Percentiles rank a stretch among this genome's conserved stretches.
Evolutionary conservation across 441 rosid species (phyloP).

Genomic region (Adansonia madagascariensis): DNA sequence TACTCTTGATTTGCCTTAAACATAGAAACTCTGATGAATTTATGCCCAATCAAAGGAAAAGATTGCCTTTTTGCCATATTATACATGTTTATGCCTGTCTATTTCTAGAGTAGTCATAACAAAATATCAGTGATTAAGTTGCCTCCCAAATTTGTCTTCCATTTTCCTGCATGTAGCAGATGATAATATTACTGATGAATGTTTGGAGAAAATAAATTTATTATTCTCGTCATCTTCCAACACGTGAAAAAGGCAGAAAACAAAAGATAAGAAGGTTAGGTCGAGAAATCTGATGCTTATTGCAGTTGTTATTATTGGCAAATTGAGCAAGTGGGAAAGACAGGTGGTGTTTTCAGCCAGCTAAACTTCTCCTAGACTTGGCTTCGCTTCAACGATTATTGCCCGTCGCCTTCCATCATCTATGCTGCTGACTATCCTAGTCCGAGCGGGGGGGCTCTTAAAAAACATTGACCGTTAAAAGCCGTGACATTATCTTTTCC

Average conservation of each 20-base stretch:
- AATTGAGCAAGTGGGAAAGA: background rate
- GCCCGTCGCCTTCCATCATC: background rate
- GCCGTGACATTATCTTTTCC: too few relatives aligned
- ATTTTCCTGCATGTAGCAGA: background rate
- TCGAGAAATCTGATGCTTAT: background rate
- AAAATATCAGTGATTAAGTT: background rate
- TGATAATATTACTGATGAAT: background rate
- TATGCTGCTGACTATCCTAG: background rate
- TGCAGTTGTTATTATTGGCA: background rate
- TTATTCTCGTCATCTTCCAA: background rate
- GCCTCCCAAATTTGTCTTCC: too few relatives aligned
- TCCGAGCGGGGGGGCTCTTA: too few relatives aligned
- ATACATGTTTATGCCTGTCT: background rate
- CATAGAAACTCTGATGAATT: slow-evolving; percentile 30
- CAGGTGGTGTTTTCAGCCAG: background rate
- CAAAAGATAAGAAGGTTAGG: background rate
- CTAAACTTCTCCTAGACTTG: background rate
- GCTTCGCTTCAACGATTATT: background rate
- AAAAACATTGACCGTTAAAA: too few relatives aligned
- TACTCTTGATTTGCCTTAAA: background rate
- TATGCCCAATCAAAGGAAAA: slow-evolving; percentile 21
- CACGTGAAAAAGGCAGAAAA: background rate
- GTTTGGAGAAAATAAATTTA: background rate
- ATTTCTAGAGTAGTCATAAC: background rate
- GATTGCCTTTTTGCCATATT: slow-evolving; percentile 13